Percentiles rank a stretch among this genome's conserved stretches.
These are phyloP conservation scores for Lobosporangium transversale DNA, from an alignment of 192 early-diverging fungal genomes.

Conservation along the genomic window DNA sequence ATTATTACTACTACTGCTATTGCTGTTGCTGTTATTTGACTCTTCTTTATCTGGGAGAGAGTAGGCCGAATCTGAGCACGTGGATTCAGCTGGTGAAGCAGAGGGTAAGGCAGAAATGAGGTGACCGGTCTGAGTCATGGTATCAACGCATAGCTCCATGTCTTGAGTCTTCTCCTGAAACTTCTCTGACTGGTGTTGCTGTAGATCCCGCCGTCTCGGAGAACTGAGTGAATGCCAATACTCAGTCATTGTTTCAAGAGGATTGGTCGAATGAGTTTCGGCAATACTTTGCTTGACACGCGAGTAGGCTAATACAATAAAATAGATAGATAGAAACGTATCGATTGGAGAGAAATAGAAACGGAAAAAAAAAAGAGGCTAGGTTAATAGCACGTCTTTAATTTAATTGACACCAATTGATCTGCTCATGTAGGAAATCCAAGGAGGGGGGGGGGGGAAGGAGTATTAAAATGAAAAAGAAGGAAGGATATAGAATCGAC, in stretches of 20 bases:
- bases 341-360: background rate
- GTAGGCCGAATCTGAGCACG: no score
- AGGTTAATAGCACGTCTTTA: background rate
- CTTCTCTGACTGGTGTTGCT: conserved; percentile 17
- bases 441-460: background rate
- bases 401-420: background rate
- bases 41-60: no score
- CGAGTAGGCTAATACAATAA: conserved; percentile 24
- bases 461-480: background rate
- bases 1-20: background rate
- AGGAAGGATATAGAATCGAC: background rate
- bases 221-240: conserved; percentile 28
- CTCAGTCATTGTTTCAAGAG: conserved; percentile 26
- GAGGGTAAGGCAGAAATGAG: background rate
- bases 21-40: background rate
- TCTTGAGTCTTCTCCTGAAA: no score
- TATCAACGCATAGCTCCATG: conserved; percentile 5
- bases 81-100: background rate
- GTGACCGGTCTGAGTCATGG: background rate
- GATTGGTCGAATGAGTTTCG: conserved; percentile 7
- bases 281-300: conserved; percentile 34
- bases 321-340: background rate
- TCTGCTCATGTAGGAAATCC: background rate
- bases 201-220: conserved; percentile 17
- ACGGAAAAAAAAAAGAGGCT: background rate